These are phyloP conservation scores for Colletotrichum tamarilloi DNA, from an alignment of 2,329 filamentous ascomycete species.

Conservation along the genomic window DNA sequence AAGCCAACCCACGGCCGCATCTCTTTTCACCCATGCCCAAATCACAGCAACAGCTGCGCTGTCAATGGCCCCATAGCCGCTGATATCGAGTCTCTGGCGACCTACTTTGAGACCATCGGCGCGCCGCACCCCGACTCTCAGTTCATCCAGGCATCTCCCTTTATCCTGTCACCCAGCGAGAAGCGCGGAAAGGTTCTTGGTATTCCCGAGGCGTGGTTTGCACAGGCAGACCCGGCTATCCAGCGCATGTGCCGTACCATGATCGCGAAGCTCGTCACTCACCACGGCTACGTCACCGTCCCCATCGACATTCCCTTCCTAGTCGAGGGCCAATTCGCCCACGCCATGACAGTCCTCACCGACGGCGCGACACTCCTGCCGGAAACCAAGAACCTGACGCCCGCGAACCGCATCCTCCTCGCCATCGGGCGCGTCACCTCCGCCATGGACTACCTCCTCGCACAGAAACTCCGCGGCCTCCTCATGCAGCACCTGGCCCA, in stretches of 20 bases:
- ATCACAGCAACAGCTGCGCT: conserved; percentile 69
- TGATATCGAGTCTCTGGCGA: conserved; percentile 73
- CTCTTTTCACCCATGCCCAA: conserved; percentile 68
- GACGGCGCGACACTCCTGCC: conserved; percentile 64
- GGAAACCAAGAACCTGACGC: conserved; percentile 61
- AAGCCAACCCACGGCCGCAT: conserved; percentile 78
- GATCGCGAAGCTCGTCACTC: conserved; percentile 63
- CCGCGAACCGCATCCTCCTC: conserved; percentile 74
- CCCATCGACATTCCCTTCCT: conserved; percentile 69
- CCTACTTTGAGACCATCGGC: conserved; percentile 73
- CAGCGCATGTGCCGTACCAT: conserved; percentile 54
- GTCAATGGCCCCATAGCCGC: conserved; percentile 76
- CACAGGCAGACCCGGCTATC: conserved; percentile 52
- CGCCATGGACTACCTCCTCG: conserved; percentile 73
- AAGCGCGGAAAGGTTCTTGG: conserved; percentile 64
- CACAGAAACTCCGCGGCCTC: conserved; percentile 75
- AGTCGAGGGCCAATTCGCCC: conserved; percentile 75
- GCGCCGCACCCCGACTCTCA: conserved; percentile 69
- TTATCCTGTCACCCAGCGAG: conserved; percentile 41
- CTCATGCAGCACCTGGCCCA: conserved; percentile 78
- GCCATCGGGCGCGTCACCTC: conserved; percentile 71
- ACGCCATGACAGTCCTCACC: conserved; percentile 78
- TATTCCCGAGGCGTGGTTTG: conserved; percentile 74
- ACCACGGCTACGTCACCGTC: conserved; percentile 64
- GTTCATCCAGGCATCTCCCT: conserved; percentile 57